Base-by-base conservation (phyloP, 2,329 filamentous ascomycete genomes). In the Blastomyces percursus region DNA sequence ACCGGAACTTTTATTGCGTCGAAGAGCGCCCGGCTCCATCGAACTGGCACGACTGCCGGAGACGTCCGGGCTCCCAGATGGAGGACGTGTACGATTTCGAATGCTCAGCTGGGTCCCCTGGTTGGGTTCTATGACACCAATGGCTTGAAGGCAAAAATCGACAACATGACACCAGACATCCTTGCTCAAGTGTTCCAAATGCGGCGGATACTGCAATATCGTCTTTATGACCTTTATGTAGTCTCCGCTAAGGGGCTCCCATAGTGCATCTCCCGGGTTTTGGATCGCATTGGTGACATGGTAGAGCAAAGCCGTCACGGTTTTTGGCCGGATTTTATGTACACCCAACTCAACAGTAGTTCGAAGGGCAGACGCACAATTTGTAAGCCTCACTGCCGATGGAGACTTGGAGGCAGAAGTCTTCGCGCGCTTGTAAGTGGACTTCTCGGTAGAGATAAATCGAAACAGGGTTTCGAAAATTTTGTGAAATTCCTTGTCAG, bases 401-500 rank as follows among this genome's bases (percentile, higher is more conserved):
- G 76, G 76, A 62, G 77, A 81, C 64, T 78, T 81, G 32, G 80
- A 76, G 14, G 76, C 80, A 61, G 80, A 81, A 63, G 76, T 80
- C 66, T 79, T 81, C 14, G 80, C 80, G 62, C 82, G 82, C 62
- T 83, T 81, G 66, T 84, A 88, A 21, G 75, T 72, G 11, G 85
- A 79, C 71, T 90, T 91, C 68, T 96, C 91, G 16, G 81, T 74
- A 82, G 82, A 70, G 82, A 87, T 81, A 66, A 86, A 86, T 61
- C 83, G 81, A 71, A 96, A 96, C 2, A 97, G 78, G 1, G 84
- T 83, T 70, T 96, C 91, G 68, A 90, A 90, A 52, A 96, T 85
- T 64, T 84, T 83, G 70, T 94, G 88, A 67, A 89, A 96, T n/a
- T 83, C 83, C 71, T 88, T 89, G 71, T 96, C 90, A 55, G 82